Conservation (phyloP, 345 rosid genomes). For the Geranium rotundifolium region DNA sequence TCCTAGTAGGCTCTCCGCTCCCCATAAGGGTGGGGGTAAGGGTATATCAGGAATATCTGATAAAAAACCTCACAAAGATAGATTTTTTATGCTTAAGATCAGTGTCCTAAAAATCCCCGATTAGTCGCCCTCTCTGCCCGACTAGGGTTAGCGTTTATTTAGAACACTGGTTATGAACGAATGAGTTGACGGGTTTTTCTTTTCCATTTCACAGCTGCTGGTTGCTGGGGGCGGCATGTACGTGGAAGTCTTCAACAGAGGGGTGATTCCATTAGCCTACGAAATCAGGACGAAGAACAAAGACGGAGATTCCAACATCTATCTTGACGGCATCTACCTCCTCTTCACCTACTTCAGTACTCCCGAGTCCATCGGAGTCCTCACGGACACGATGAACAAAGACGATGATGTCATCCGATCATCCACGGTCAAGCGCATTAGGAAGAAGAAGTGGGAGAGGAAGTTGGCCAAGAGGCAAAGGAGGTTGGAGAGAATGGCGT, state of each 20-base stretch:
- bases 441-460: conserved; percentile 38
- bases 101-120: too few species aligned
- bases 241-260: conserved; percentile 90
- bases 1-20: too few species aligned
- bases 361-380: conserved; percentile 56
- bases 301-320: conserved; percentile 74
- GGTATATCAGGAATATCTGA: too few species aligned
- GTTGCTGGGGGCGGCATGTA: conserved; percentile 99
- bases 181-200: not conserved
- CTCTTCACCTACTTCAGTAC: conserved; percentile 87
- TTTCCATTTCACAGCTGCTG: conserved; percentile 44
- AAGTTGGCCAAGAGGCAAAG: too few species aligned
- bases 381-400: conserved; percentile 34
- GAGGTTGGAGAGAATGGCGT: too few species aligned
- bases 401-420: conserved; percentile 78
- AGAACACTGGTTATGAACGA: not conserved
- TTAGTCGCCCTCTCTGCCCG: too few species aligned
- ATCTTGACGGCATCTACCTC: conserved; percentile 81
- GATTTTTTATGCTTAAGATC: too few species aligned
- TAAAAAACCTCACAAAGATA: too few species aligned
- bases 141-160: too few species aligned
- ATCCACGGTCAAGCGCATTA: conserved; percentile 54
- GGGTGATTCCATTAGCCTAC: conserved; percentile 82
- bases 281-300: conserved; percentile 79
- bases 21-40: too few species aligned